A percentile compares a stretch with the other conserved stretches of the same genome.
Conservation (phyloP, 768 basidiomycete genomes). For the Austroboletus eburneus region DNA sequence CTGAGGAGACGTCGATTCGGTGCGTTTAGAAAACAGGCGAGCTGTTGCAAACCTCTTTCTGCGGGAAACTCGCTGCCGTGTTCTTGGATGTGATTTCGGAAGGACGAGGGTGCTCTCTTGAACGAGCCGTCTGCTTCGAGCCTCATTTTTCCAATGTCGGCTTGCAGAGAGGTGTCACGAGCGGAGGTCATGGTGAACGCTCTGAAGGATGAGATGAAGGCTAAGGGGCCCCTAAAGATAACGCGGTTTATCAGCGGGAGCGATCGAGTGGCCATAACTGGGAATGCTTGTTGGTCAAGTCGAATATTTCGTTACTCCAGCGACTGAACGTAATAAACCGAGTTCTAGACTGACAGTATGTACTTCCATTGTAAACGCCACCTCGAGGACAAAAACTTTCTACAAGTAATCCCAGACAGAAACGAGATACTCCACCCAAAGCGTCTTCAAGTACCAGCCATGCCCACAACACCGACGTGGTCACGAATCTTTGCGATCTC, state of each 20-base stretch:
- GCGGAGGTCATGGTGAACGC: conserved; percentile 26
- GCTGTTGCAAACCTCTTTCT: conserved; percentile 58
- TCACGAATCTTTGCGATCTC: conserved; percentile 95
- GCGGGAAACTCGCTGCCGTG: conserved; percentile 65
- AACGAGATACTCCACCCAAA: neutral
- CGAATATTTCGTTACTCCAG: neutral
- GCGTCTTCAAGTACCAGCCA: conserved; percentile 66
- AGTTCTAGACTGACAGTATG: too few species aligned
- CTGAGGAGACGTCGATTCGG: conserved; percentile 34
- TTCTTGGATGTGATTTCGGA: conserved; percentile 53
- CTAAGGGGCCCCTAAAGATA: conserved; percentile 7
- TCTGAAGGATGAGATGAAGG: neutral
- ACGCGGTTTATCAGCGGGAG: conserved; percentile 7
- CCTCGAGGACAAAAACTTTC: conserved; percentile 9
- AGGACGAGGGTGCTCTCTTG: conserved; percentile 49
- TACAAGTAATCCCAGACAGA: conserved; percentile 9
- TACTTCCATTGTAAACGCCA: conserved; percentile 11
- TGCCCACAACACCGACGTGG: conserved; percentile 78
- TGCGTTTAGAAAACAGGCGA: neutral
- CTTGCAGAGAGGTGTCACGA: conserved; percentile 34
- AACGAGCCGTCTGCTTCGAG: conserved; percentile 62
- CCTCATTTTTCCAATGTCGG: conserved; percentile 54
- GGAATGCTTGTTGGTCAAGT: conserved; percentile 4
- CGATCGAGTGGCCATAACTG: conserved; percentile 11
- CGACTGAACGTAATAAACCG: too few species aligned